Evolutionary conservation across 257 asterid species (phyloP), one percentile per base, ranked within the genome.

Genomic region (Scutellaria galericulata): DNA sequence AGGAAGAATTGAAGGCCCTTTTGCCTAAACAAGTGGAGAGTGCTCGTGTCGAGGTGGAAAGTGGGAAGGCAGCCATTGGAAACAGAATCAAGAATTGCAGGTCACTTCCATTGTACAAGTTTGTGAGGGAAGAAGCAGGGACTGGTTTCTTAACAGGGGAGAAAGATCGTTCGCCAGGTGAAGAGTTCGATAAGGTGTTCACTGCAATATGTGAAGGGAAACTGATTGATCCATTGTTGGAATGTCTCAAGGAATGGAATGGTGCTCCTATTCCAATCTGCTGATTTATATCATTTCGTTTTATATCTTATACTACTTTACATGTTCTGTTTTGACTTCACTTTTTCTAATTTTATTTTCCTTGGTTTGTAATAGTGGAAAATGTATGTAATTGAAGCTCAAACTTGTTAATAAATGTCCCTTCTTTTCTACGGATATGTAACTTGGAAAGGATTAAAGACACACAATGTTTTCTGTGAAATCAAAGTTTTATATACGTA

Each of bases 171-270:
- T 83, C 87, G 42, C 87, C 87, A 5, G 87, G 87, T 0, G 84
- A 83, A 20, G 87, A 83, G 52, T 80, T 80, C 24, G 84, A 83
- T 1, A 80, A 74, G 83, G 84, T 83, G 3, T 83, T 77, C 10
- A 9, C 37, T 4, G 87, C 87, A 2, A 80, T 83, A 9, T 77
- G 84, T 68, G 84, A 73, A 14, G 87, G 86, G 65, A 79, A 59
- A 14, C 48, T 79, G 64, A 79, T 83, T 59, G 86, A 83, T 83
- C 86, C 86, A n/a, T 77, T 83, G 87, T 31, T 79, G 74, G 82
- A 83, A 6, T 79, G 87, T 52, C 69, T 83, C 68, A 74, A 77
- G 79, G 84, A 71, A 12, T 83, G 87, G 87, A 71, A 79, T 83
- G 84, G 87, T 58, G 81, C 82, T 37, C 87, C 87, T 15, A 80